Conservation (phyloP, 192 early-diverging fungal genomes). For the Geosiphon pyriformis region DNA sequence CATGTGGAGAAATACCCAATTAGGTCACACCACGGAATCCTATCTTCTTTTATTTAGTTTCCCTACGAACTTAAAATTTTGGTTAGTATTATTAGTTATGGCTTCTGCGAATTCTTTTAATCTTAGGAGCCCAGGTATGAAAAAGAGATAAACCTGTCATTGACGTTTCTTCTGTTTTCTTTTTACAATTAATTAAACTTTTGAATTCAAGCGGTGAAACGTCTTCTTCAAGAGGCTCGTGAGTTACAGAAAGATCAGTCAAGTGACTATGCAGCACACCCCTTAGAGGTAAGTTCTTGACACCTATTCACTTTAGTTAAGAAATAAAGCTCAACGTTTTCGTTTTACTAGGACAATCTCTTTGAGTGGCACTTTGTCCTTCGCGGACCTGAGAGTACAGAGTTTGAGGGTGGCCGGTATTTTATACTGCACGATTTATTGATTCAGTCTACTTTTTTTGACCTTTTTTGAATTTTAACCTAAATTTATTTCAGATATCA, state of each 20-base stretch:
- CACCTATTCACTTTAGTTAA: not conserved
- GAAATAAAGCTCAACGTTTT: not conserved
- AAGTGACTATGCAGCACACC: conserved; percentile 68
- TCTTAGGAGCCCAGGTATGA: conserved; percentile 1
- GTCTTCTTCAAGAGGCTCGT: conserved; percentile 72
- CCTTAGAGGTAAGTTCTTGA: conserved; percentile 48
- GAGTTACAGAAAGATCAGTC: conserved; percentile 66
- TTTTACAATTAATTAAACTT: not conserved
- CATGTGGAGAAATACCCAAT: too few species aligned
- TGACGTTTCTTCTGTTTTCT: not conserved
- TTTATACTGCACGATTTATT: not conserved
- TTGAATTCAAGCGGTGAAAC: conserved; percentile 57
- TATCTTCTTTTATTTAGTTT: too few species aligned
- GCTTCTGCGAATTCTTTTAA: not conserved
- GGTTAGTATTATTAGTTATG: too few species aligned
- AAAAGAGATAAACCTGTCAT: not conserved
- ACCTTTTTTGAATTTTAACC: not conserved
- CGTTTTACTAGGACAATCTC: conserved; percentile 65
- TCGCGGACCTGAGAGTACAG: conserved; percentile 78
- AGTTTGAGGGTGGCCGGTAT: conserved; percentile 76
- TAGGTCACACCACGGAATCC: too few species aligned
- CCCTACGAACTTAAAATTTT: too few species aligned
- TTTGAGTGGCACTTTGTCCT: conserved; percentile 99
- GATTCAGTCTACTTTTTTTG: not conserved
- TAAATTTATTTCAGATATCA: conserved; percentile 67